Evolutionary conservation across 177 flowering plant genomes (phyloP), one percentile per base, ranked within the genome.

Genomic region (Vitis hybrid): DNA sequence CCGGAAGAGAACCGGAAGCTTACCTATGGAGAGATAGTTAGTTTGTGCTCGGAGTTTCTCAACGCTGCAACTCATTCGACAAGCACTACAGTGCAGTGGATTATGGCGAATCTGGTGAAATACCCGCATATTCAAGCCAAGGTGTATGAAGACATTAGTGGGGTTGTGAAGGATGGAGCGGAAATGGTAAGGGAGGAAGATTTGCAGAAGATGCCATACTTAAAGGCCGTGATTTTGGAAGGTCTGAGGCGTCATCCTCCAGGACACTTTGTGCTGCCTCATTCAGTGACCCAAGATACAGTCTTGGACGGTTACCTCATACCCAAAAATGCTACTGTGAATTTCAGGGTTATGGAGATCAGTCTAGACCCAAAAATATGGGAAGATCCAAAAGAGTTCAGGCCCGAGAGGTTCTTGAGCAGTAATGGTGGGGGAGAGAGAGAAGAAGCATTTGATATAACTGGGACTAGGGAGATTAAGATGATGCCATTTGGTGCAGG

Each of bases 401-500:
- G 68, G 63, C 93, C 90, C 0, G 88, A 87, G 75, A 78, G 90
- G 73, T 83, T 86, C 57, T 10, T 86, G 73, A 68, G 53, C 1
- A 59, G 53, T 1, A 68, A 69, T 10, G 26, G 26, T 22, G 26
- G 26, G 26, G 26, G 26, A 22, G 75, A 53, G 2, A 68, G 50
- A 16, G 63, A 2, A 29, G 79, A 65, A 16, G 54, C 19, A 16
- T 64, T 87, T 26, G 89, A 88, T 67, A 69, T 88, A 50, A 85
- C 84, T 0, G 86, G 88, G 53, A 85, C 73, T 22, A 78, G 67
- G 57, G 92, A 79, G 78, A 78, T 86, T 12, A 86, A 80, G 79
- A 84, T 84, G 87, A 86, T 86, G 84, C 88, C 90, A 0, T 86
- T 86, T 65, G 90, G 90, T 8, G 85, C 68, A 1, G 90, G 90